A percentile compares a stretch with the other conserved stretches of the same genome.
Evolutionary conservation across 305 asterid species (phyloP).

Genomic region (Rubia peregrina): DNA sequence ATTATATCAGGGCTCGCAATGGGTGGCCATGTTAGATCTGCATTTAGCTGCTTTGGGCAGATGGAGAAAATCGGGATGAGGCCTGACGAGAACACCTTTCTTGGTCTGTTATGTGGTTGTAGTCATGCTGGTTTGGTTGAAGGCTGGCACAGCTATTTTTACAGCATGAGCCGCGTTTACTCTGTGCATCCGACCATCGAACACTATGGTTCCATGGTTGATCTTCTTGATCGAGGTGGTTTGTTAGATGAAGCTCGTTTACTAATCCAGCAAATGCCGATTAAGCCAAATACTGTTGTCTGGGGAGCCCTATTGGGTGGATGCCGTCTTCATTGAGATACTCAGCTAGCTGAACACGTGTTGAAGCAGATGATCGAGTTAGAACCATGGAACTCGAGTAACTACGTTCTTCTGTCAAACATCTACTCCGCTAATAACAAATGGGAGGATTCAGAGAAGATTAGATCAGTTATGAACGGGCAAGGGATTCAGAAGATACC

Average conservation of each 20-base stretch:
- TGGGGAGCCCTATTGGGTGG: conserved; percentile 70
- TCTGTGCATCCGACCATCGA: conserved; percentile 42
- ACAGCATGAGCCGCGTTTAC: conserved; percentile 34
- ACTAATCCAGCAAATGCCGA: conserved; percentile 46
- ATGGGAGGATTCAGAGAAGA: conserved; percentile 49
- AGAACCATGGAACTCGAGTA: conserved; percentile 67
- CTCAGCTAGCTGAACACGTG: conserved; percentile 52
- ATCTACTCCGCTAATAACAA: conserved; percentile 55
- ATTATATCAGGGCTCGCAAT: conserved; percentile 52
- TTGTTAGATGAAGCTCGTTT: conserved; percentile 45
- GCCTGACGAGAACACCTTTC: conserved; percentile 53
- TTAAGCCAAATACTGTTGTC: conserved; percentile 50
- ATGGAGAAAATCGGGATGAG: conserved; percentile 43
- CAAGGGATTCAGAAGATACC: conserved; percentile 47
- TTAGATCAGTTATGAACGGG: conserved; percentile 43
- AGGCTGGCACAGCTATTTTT: conserved; percentile 46
- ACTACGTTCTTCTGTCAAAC: conserved; percentile 58
- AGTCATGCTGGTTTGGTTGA: conserved; percentile 61
- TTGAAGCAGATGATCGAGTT: conserved; percentile 40
- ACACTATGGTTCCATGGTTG: conserved; percentile 71
- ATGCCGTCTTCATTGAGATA: conserved; percentile 49
- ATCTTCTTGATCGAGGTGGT: conserved; percentile 71
- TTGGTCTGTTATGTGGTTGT: conserved; percentile 63
- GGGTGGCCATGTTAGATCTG: conserved; percentile 50
- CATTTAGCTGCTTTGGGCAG: conserved; percentile 50